Percentiles rank a stretch among this genome's conserved stretches.
These are phyloP conservation scores for Yamadazyma kitorensis DNA, from an alignment of 805 yeast genomes.

Conservation along the genomic window DNA sequence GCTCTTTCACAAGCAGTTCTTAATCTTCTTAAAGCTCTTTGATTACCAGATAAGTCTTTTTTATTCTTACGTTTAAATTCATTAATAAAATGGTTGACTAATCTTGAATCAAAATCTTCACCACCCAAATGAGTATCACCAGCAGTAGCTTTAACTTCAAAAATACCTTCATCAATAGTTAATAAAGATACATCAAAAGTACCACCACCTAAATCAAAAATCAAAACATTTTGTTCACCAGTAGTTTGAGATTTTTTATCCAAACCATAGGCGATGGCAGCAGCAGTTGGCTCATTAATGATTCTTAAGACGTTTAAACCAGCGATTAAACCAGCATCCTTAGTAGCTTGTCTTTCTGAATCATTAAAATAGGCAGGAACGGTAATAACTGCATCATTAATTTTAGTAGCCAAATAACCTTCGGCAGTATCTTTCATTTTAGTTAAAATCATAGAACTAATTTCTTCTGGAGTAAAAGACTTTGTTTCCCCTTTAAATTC, in stretches of 20 bases:
- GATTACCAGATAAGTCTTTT: conserved; percentile 77
- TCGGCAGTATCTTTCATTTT: conserved; percentile 96
- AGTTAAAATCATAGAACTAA: conserved; percentile 86
- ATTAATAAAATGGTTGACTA: conserved; percentile 82
- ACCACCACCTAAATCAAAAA: conserved; percentile 97
- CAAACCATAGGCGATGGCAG: conserved; percentile 45
- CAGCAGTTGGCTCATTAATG: conserved; percentile 45
- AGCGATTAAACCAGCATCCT: conserved; percentile 45
- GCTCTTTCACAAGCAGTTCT: conserved; percentile 99
- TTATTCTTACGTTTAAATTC: conserved; percentile 94
- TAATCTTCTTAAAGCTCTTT: conserved; percentile 86
- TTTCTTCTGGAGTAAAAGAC: conserved; percentile 89
- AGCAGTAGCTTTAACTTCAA: conserved; percentile 89
- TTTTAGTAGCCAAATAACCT: conserved; percentile 79
- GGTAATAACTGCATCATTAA: conserved; percentile 51
- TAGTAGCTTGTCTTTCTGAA: conserved; percentile 45
- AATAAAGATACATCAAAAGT: conserved; percentile 89
- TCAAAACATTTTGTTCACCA: conserved; percentile 80
- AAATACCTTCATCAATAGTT: conserved; percentile 87
- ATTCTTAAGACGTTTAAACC: conserved; percentile 45
- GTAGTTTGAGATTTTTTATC: conserved; percentile 51
- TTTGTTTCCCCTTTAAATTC: conserved; percentile 86
- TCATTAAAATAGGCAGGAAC: conserved; percentile 45
- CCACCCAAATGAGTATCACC: conserved; percentile 99
- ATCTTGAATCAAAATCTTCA: conserved; percentile 90